phyloP scores from a whole-genome alignment of 2,329 filamentous ascomycete genomes.

The Trichoderma sp. region DNA sequence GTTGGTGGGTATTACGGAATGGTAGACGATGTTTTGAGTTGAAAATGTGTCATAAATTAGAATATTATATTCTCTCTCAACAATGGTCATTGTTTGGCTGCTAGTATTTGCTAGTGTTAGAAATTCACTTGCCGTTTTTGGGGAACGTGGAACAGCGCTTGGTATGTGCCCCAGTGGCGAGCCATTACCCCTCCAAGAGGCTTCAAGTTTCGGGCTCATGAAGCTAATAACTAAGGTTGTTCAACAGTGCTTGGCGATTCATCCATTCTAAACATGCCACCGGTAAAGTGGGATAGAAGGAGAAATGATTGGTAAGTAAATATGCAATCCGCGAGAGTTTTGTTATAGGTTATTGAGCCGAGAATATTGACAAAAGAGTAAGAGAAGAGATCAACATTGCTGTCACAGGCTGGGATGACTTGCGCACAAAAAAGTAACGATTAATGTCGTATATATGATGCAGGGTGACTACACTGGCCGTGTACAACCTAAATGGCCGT shows the following conservation, averaged over 20 bases:
- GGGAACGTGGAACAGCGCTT: background rate
- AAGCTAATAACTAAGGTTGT: background rate
- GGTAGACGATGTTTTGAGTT: background rate
- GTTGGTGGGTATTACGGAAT: background rate
- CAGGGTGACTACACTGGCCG: background rate
- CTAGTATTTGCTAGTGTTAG: background rate
- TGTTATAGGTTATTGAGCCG: background rate
- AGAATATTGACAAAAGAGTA: background rate
- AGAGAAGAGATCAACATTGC: background rate
- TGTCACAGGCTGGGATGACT: background rate
- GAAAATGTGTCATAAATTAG: background rate
- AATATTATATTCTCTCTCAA: background rate
- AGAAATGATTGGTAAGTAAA: background rate
- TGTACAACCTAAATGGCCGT: background rate
- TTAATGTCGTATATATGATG: background rate
- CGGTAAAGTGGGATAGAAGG: background rate
- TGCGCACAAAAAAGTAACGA: background rate
- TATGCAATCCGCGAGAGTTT: background rate
- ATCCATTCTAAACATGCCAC: background rate
- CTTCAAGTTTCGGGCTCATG: background rate
- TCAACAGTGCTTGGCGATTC: background rate
- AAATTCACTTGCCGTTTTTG: background rate
- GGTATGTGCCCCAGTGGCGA: background rate
- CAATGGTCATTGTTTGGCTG: background rate
- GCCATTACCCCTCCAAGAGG: background rate